Base-by-base conservation (phyloP, 129 eudicot genomes). In the Silybum marianum region DNA sequence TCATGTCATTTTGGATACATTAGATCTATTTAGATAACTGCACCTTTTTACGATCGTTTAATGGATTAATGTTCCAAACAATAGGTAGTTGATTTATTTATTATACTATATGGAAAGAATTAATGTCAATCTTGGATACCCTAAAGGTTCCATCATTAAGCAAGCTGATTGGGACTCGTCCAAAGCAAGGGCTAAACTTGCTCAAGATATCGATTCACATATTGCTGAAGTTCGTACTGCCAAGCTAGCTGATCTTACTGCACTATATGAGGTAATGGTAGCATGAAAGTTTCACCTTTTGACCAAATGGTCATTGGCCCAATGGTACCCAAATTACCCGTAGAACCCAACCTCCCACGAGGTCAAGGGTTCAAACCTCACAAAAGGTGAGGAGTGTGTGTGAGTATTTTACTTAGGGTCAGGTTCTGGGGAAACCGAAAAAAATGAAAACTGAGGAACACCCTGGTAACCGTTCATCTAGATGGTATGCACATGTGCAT, bases 81-180 rank as follows among this genome's bases (percentile, higher is more conserved):
- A 16, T 80, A 30, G 62, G 65, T 73, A 26, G 67, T 81, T 72
- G 18, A 26, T 73, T 25, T 28, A 40, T n/a, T n/a, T 63, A 40
- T 63, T 7, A 24, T 39, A 38, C 78, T 2, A 36, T 26, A 19
- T 81, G 79, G 71, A 77, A 54, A 54, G 22, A 54, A 54, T 16
- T 54, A 18, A 54, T 18, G 9, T 58, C 66, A 58, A 58, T 1
- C n/a, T 58, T 58, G 66, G 66, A 58, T 54, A 58, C 23, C 23
- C 69, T 82, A 72, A 84, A 94, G 98, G 93, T 86, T 90, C 85
- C 80, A 69, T 86, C 67, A 88, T 94, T 76, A 85, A 84, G 75
- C 98, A 90, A 84, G 92, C 97, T 66, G 89, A 92, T 60, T 94
- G 98, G 97, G 97, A 94, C 78, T 26, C 93, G 32, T 81, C 87